A percentile compares a stretch with the other conserved stretches of the same genome.
Conservation (phyloP, 148 eudicot genomes). For the Persicaria maculosa region DNA sequence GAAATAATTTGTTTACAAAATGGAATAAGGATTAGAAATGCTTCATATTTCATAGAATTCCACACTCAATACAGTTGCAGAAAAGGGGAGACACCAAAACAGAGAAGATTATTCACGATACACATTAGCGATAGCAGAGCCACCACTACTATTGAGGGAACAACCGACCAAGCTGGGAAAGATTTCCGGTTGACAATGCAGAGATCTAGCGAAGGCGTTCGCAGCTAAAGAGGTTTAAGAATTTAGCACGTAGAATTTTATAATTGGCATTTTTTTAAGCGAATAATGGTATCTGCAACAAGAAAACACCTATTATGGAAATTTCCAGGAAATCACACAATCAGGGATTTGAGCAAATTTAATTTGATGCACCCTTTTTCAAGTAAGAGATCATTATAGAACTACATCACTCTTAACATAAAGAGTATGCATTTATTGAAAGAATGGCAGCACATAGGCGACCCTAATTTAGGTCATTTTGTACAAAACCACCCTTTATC, state of each 20-base stretch:
- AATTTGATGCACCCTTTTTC: neutral
- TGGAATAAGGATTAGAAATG: neutral
- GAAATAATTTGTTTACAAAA: neutral
- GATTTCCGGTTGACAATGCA: neutral
- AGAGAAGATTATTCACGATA: neutral
- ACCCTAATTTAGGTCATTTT: no score
- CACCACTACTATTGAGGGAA: neutral
- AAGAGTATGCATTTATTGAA: neutral
- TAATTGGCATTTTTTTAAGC: neutral
- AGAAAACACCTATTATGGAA: neutral
- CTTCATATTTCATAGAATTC: neutral
- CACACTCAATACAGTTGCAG: neutral
- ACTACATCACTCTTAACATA: neutral
- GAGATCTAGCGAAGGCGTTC: neutral
- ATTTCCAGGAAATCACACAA: neutral
- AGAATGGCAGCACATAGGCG: neutral
- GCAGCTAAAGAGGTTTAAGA: neutral
- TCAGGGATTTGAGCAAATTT: neutral
- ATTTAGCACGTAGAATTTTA: neutral
- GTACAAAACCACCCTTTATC: no score
- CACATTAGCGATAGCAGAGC: neutral
- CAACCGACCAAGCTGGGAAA: neutral
- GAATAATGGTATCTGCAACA: neutral
- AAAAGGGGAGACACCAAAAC: neutral
- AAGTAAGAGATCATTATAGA: neutral